Percentiles rank a stretch among this genome's conserved stretches.
phyloP scores from a whole-genome alignment of 331 rosid genomes.

The Quercus phellos region DNA sequence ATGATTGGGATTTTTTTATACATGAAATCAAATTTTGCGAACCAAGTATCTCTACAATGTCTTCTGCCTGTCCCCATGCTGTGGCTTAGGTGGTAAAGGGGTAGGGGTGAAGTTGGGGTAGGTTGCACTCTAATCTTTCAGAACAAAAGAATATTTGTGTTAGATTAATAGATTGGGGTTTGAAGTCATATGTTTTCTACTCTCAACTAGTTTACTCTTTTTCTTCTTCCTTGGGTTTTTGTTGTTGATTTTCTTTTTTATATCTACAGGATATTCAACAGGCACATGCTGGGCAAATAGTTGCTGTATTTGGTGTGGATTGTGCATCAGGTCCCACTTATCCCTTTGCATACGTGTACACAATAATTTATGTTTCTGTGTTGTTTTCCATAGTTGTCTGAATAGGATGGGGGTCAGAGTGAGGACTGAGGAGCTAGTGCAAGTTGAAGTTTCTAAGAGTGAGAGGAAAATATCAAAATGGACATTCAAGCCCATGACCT shows the following conservation, averaged over 20 bases:
- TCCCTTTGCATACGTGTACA: constrained; percentile 14
- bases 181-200: not conserved
- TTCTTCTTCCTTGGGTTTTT: not conserved
- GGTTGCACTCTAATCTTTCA: not conserved
- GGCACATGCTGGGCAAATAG: constrained; percentile 98
- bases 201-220: not conserved
- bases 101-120: not conserved
- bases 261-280: constrained; percentile 81
- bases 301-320: constrained; percentile 97
- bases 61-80: not conserved
- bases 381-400: not conserved
- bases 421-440: not conserved
- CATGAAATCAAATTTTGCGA: constrained; percentile 1
- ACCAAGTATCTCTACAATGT: not conserved
- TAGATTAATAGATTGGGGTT: not conserved
- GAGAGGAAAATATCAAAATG: constrained; percentile 3
- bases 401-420: not conserved
- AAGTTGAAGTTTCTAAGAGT: constrained; percentile 11
- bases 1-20: not conserved
- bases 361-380: not conserved
- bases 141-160: not conserved
- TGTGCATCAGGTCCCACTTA: constrained; percentile 90
- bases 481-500: not conserved
- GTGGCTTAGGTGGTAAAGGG: not conserved
- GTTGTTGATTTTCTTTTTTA: not conserved